phyloP scores from a whole-genome alignment of 106 monocot genomes.

The Dendrobium catenatum region DNA sequence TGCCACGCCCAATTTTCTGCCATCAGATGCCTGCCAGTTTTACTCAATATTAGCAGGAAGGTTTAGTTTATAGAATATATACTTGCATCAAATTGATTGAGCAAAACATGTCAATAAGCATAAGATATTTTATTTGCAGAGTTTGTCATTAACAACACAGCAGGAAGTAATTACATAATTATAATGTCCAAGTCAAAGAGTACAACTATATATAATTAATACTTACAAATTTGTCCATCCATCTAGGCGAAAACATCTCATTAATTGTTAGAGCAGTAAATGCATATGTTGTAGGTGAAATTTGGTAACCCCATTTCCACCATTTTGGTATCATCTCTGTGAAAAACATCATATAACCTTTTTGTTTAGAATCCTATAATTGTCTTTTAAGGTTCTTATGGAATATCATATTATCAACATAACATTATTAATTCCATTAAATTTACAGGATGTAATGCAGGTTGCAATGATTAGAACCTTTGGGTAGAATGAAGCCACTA shows the following conservation, averaged over 20 bases:
- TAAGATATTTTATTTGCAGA: not conserved
- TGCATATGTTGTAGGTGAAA: constrained; percentile 54
- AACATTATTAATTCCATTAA: not conserved
- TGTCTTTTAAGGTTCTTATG: not conserved
- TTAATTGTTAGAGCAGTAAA: constrained; percentile 59
- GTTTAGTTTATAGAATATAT: not conserved
- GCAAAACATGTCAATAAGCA: not conserved
- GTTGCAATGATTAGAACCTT: constrained; percentile 18
- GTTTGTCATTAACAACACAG: not conserved
- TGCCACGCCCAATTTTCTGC: constrained; percentile 32
- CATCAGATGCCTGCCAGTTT: constrained; percentile 17
- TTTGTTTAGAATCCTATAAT: not conserved
- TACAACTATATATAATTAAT: not conserved
- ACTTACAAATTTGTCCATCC: constrained; percentile 49
- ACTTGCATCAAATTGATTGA: not conserved
- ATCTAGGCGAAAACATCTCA: constrained; percentile 63
- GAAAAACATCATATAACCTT: not conserved
- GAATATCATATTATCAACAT: not conserved
- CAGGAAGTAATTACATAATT: not conserved
- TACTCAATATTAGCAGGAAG: not conserved
- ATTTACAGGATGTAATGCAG: not conserved
- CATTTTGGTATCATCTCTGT: constrained; percentile 63
- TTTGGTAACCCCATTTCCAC: constrained; percentile 80
- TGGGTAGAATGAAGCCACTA: constrained; percentile 72
- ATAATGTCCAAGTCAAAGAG: not conserved